Evolutionary conservation across 495 filamentous ascomycete genomes (phyloP), one percentile per base, ranked within the genome.

Genomic region (Bathelium albidoporum): DNA sequence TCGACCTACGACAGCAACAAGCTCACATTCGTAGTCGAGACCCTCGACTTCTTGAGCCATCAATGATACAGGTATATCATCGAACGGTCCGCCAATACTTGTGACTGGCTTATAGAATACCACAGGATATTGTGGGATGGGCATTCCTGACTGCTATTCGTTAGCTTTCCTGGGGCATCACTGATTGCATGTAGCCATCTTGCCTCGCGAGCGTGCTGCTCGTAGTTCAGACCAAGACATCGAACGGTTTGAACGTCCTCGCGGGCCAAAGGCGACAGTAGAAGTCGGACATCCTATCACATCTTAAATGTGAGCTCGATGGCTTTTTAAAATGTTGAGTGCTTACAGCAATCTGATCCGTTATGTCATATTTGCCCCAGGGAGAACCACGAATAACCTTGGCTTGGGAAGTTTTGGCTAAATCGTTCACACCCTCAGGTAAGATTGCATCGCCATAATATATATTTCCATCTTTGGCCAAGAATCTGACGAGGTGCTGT

Each of bases 391-490:
- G 64, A 44, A 58, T 52, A 32, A 61, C 55, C 36, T 73, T 80
- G 34, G 89, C 90, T 68, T 84, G 80, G 59, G 79, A 85, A 2
- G 82, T 81, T 72, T 85, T 82, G 64, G 81, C 75, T 64, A 92
- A 82, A 68, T 94, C 87, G 59, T 71, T 85, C 32, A 83, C 76
- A 9, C 87, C 87, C 0, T 75, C 32, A 14, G 90, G 86, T 32
- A 94, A 82, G 53, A 91, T 82, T 62, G 90, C 89, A 74, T 95
- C 89, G 63, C 90, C 90, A 68, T 91, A 91, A 76, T 94, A 91
- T 41, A 82, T 82, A 52, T 80, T 78, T 71, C 89, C 89, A 70
- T 92, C 85, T 66, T 82, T 84, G 67, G 88, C 85, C 14, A 91
- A 78, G 76, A 94, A 94, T 62, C 89, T 87, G 64, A 95, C 77